Evolutionary conservation across 2,329 filamentous ascomycete species (phyloP), one percentile per base, ranked within the genome.

Genomic region (Aspergillus melleus): DNA sequence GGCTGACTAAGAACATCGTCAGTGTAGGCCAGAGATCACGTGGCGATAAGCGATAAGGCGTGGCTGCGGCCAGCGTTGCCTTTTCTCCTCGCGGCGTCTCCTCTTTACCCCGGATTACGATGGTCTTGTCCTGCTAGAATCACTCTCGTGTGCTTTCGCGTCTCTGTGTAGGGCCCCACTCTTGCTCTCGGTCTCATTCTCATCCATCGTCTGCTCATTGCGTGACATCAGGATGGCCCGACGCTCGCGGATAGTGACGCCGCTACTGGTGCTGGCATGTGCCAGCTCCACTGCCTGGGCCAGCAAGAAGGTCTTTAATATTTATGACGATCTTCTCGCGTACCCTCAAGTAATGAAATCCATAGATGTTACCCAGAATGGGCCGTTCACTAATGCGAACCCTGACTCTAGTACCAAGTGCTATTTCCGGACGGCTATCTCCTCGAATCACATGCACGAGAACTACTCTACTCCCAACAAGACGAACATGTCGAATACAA

Each of bases 241-340:
- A 49, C 64, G 60, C 50, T 63, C 60, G 46, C 62, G 63, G 52
- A 60, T 60, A 12, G 57, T 73, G 19, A 52, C 70, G 10, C 67
- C 71, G 10, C 68, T 75, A 60, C 64, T 78, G 36, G 66, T 70
- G 22, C 58, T 78, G 57, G 67, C 70, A 19, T 73, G 66, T 57
- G 70, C 69, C 26, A 66, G 65, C 24, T 68, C 74, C 5, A 66
- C 64, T 52, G 79, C 77, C 57, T 74, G 83, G 60, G 84, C 82
- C 51, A 84, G 76, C 68, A 83, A 84, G 68, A 83, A 83, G 66
- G 77, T 82, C 20, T 96, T 96, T 80, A 96, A 89, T 78, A 90
- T 96, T 58, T 88, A 95, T 70, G 91, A 96, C 72, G 93, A 97
- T 73, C 76, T 96, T 54, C 83, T 96, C 58, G 92, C 92, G 19